Base-by-base conservation (phyloP, 2,329 filamentous ascomycete species). In the Ilyonectria sp. region DNA sequence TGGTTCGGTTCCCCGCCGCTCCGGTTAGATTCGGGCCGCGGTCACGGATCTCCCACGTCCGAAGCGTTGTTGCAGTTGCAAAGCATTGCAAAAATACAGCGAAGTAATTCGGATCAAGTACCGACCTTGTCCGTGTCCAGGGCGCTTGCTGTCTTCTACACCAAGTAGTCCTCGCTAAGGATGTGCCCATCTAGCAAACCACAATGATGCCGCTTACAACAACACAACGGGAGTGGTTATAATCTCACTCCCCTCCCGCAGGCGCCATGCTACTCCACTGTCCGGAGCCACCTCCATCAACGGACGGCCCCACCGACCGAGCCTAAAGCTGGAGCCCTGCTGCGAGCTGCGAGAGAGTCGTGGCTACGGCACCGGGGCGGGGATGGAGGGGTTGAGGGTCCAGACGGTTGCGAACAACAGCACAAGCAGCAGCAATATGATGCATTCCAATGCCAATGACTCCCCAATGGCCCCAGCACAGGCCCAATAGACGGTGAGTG, bases 1-100 rank as follows among this genome's bases (percentile, higher is more conserved):
- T 50, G 33, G 44, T 33, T 55, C 50, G 33, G 7, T 23, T 35
- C 46, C 46, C 52, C 63, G 44, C 52, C 37, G 58, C 46, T 35
- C 46, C 72, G 71, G 68, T 65, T 72, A 75, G 60, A 75, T 70
- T 75, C 73, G 73, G 70, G 68, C 73, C 73, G 73, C 65, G 62
- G 64, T 65, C 70, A 74, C 63, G 60, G 69, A 61, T 72, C 60
- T 49, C 54, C 6, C 55, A 49, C 31, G 44, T 50, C 43, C 43
- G 23, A 63, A 56, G 31, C n/a, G 43, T 37, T 17, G 43, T 37
- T 40, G 43, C 43, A 56, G 60, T 56, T 43, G 37, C 40, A 56
- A 43, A 60, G 15, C 5, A 37, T 31, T 55, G 29, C 50, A 50
- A 33, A 57, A 35, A 44, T 31, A 60, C 50, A 60, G 46, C 23